Evolutionary conservation across 257 asterid species (phyloP).

Genomic region (Solanum piurae): DNA sequence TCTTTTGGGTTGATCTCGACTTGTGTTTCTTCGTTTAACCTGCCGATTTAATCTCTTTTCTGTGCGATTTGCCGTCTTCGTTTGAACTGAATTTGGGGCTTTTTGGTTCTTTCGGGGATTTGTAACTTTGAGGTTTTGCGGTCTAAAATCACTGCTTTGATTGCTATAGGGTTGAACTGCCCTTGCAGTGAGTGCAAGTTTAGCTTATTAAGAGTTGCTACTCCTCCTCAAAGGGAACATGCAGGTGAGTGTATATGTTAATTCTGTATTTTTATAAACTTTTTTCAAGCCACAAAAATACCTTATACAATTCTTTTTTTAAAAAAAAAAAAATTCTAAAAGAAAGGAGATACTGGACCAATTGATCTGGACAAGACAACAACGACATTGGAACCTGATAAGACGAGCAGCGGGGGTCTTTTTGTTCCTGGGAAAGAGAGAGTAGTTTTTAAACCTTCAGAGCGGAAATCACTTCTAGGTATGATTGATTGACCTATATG

Average conservation of each 20-base stretch:
- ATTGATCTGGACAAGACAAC: constrained; percentile 39
- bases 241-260: constrained; percentile 2
- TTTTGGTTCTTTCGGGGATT: neutral
- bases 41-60: neutral
- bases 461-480: constrained; percentile 73
- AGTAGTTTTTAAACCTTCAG: constrained; percentile 49
- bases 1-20: neutral
- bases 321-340: neutral
- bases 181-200: neutral
- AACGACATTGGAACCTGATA: constrained; percentile 55
- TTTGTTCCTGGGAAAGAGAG: constrained; percentile 52
- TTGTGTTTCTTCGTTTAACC: neutral
- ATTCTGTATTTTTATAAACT: neutral
- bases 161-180: neutral
- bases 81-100: neutral
- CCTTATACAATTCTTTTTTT: neutral
- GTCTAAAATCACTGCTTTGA: neutral
- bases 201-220: neutral
- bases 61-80: neutral
- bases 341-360: constrained; percentile 9
- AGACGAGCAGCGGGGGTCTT: constrained; percentile 48
- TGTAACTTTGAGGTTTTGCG: neutral
- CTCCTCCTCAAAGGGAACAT: neutral
- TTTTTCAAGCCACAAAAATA: neutral
- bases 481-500: neutral